Evolutionary conservation across 192 early-diverging fungal genomes (phyloP).

Genomic region (Gamsiella multidivaricata): DNA sequence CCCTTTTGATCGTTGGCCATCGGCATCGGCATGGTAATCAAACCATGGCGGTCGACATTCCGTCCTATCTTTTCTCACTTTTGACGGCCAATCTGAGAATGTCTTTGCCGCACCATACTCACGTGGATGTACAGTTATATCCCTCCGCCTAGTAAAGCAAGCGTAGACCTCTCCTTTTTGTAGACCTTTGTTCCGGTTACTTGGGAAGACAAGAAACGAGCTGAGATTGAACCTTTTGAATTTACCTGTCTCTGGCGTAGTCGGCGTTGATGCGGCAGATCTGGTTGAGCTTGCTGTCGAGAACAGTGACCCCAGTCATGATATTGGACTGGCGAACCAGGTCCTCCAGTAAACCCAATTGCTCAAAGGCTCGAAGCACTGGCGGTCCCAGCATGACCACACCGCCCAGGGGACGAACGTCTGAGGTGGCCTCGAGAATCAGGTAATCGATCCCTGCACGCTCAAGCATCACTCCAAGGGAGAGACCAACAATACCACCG

Average conservation of each 20-base stretch:
- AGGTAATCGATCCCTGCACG: constrained; percentile 46
- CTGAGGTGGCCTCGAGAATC: constrained; percentile 34
- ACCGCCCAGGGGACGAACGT: constrained; percentile 20
- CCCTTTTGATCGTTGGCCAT: no score
- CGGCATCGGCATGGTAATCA: no score
- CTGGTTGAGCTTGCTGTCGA: constrained; percentile 26
- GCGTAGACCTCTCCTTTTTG: no score
- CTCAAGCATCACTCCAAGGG: constrained; percentile 48
- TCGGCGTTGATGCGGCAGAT: constrained; percentile 28
- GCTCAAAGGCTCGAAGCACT: constrained; percentile 37
- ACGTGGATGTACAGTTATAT: no score
- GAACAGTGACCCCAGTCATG: constrained; percentile 33
- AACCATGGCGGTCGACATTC: no score
- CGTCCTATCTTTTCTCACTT: no score
- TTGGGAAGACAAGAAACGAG: no score
- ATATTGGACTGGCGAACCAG: constrained; percentile 39
- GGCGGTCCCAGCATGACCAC: constrained; percentile 34
- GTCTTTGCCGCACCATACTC: no score
- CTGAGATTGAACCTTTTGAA: no score
- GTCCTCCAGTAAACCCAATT: constrained; percentile 45
- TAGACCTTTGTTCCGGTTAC: no score
- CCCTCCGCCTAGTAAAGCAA: no score
- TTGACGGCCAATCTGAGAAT: no score
- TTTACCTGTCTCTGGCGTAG: constrained; percentile 33
- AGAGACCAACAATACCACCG: constrained; percentile 39